Base-by-base conservation (phyloP, 2,329 filamentous ascomycete species). In the Pestalotiopsis sp. region DNA sequence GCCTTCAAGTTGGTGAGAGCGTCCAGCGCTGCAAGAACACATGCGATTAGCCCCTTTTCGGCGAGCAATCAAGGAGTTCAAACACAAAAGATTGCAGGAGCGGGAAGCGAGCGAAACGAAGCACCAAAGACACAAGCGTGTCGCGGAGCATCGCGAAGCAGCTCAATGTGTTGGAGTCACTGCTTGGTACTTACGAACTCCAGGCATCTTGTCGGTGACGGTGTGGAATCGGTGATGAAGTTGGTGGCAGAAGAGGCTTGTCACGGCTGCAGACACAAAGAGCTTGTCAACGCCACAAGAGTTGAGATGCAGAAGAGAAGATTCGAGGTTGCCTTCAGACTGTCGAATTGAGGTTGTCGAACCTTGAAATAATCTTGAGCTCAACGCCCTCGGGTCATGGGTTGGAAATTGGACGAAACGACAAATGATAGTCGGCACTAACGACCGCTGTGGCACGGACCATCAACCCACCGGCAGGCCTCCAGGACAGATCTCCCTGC, bases 1-100 rank as follows among this genome's bases (percentile, higher is more conserved):
- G 79, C 81, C 84, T 86, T 87, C 73, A 89, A 73, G 80, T 87
- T 87, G 76, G 85, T 84, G 70, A 89, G 79, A 41, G 86, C 84
- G 71, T 83, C 80, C 64, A 82, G 78, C 67, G 86, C 86, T 88
- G 71, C 40, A 60, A 38, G 65, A 40, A 62, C 7, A 36, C 27
- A 40, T 13, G 11, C 27, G 27, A 14, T 65, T 40, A 65, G 63
- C 63, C 31, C 31, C 17, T 49, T 40, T 13, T 64, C 13, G 61
- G 36, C 20, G 25, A 17, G 57, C 11, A 36, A 59, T 14, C 14
- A 23, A 59, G 57, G 7, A 59, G 23, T 27, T 59, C 20, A 17
- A 36, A 4, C 57, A 27, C 25, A 13, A 13, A 5, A 59, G 20
- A 13, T 2, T 36, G 20, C 23, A 59, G 57, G n/a, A 36, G 25